Base-by-base conservation (phyloP, 805 yeast species). In the Tetrapisispora arboricola region DNA sequence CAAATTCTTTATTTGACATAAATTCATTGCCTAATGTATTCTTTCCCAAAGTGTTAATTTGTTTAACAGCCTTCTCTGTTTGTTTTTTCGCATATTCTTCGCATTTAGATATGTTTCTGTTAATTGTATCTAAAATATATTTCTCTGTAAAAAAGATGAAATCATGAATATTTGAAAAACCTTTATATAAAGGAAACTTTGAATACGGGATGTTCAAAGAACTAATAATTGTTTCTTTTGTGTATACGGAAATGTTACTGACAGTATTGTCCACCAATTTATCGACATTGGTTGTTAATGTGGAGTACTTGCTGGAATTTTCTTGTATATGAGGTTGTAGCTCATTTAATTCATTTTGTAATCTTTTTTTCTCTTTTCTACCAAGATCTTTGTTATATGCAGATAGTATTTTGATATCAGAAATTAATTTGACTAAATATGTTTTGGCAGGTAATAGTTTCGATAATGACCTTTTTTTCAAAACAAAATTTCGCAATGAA, bases 371-470 rank as follows among this genome's bases (percentile, higher is more conserved):
- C 42, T 78, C 84, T 20, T 66, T 61, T 12, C 61, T 49, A 48
- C 78, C 73, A 12, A 73, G 63, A n/a, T 68, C 60, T 38, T 76
- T 70, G 56, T 88, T 92, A n/a, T 74, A 62, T 9, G 68, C 62
- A 0, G 94, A 71, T 17, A 92, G 66, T 1, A 65, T 61, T 38
- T 66, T 65, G 31, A 90, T 54, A 53, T 92, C 99, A 18, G 60
- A 59, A 32, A 84, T 70, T 11, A 88, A 55, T 51, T 87, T 90
- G 16, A 70, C 45, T 22, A 90, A 63, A 51, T 83, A 92, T n/a
- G 80, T 88, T 55, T 87, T 86, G 0, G 96, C 97, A 0, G 99
- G 99, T 27, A 85, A 72, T 12, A 92, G 67, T 57, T 92, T 92
- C 0, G 97, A 87, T 10, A 83, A 60, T 0, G 96, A 78, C 53